A percentile compares a stretch with the other conserved stretches of the same genome.
These are phyloP conservation scores for Scopulariopsis brevicaulis DNA, from an alignment of 2,329 filamentous ascomycete genomes.

Conservation along the genomic window DNA sequence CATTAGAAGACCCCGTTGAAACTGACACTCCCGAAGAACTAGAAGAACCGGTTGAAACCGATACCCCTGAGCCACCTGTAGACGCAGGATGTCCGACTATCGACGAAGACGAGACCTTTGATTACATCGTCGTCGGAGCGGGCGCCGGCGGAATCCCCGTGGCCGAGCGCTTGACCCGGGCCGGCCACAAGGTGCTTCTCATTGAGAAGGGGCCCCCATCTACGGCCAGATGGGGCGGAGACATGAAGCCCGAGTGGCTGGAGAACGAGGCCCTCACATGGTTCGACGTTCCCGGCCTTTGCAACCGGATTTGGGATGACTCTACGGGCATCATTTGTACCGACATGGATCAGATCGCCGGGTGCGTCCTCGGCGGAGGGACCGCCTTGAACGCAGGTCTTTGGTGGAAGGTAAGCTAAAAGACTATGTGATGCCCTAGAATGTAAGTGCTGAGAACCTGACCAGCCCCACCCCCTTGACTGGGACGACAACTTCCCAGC, in stretches of 20 bases:
- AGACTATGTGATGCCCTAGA: no score
- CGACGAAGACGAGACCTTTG: slow-evolving; percentile 17
- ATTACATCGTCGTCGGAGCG: slow-evolving; percentile 54
- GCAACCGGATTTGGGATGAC: slow-evolving; percentile 58
- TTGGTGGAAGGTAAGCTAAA: slow-evolving; percentile 48
- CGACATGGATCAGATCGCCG: slow-evolving; percentile 63
- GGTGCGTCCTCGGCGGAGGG: slow-evolving; percentile 58
- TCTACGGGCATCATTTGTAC: slow-evolving; percentile 53
- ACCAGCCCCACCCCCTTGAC: slow-evolving; percentile 44
- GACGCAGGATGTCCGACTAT: not conserved
- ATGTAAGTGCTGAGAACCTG: not conserved
- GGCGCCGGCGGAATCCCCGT: slow-evolving; percentile 50
- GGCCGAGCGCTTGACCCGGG: slow-evolving; percentile 44
- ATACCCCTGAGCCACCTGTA: not conserved
- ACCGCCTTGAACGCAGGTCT: slow-evolving; percentile 57
- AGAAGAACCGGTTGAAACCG: not conserved
- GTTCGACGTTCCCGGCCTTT: slow-evolving; percentile 61
- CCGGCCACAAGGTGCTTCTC: slow-evolving; percentile 53
- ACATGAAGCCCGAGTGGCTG: slow-evolving; percentile 49
- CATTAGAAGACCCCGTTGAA: not conserved
- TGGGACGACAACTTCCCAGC: slow-evolving; percentile 63
- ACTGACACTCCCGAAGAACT: not conserved
- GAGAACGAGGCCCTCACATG: slow-evolving; percentile 51
- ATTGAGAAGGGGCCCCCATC: slow-evolving; percentile 50
- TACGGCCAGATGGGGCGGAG: slow-evolving; percentile 53